Base-by-base conservation (phyloP, 495 filamentous ascomycete species). In the Ascobolus immersus region DNA sequence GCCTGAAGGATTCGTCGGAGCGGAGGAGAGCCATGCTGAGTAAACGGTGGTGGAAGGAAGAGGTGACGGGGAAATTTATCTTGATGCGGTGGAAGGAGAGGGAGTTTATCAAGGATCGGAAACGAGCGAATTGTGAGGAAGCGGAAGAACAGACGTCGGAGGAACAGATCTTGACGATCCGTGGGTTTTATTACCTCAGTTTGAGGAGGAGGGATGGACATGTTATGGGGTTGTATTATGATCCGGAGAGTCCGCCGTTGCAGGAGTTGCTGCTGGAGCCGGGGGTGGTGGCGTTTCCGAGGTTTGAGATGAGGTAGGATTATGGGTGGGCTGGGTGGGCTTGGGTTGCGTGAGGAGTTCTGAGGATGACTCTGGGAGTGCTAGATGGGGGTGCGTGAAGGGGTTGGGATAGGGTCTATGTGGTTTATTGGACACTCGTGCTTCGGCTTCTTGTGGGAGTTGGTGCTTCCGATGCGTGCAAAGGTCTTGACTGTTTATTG, bases 101-200 rank as follows among this genome's bases (percentile, higher is more conserved):
- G 31, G 19, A n/a, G 15, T 28, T 36, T 32, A 31, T 29, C 22
- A 21, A 23, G 28, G 28, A 17, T 9, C n/a, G n/a, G n/a, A n/a
- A n/a, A n/a, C n/a, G n/a, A n/a, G n/a, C n/a, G n/a, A n/a, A n/a
- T n/a, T n/a, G n/a, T n/a, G n/a, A n/a, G n/a, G n/a, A n/a, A n/a
- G n/a, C n/a, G n/a, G n/a, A n/a, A n/a, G n/a, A n/a, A n/a, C n/a
- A n/a, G n/a, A n/a, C n/a, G n/a, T n/a, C n/a, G n/a, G 28, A 17
- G 9, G 28, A 31, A 15, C 10, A 2, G 2, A 17, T n/a, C n/a
- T 61, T 79, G 13, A 79, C 73, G 5, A 79, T 79, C 33, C 67
- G 61, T 32, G 73, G 73, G 4, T 79, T 79, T 49, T 79, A 79
- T 44, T 79, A 76, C 47, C 61, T 77, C 15, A 69, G 67, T 31